Base-by-base conservation (phyloP, 108 stramenopile species). In the Fragilaria radians region DNA sequence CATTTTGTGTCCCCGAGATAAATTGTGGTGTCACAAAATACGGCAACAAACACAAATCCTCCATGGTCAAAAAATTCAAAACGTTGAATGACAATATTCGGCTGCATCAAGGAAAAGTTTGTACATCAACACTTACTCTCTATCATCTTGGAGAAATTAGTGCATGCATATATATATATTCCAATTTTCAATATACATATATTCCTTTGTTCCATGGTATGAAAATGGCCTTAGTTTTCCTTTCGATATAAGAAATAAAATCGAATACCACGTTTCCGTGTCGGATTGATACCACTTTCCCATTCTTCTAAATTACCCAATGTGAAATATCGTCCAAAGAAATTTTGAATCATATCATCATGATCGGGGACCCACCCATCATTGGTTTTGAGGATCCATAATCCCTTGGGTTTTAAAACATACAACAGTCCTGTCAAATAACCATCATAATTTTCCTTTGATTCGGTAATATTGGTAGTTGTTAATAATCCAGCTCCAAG, bases 211-310 rank as follows among this genome's bases (percentile, higher is more conserved):
- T n/a, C n/a, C n/a, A n/a, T n/a, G n/a, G n/a, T n/a, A n/a, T n/a
- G n/a, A n/a, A n/a, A n/a, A n/a, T n/a, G n/a, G n/a, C n/a, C n/a
- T n/a, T n/a, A n/a, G n/a, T n/a, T n/a, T n/a, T n/a, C 36, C 28
- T 59, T 59, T 42, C 29, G 45, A 42, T 59, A 59, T 17, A 59
- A 59, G 45, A 59, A 59, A 21, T 59, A 59, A 22, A 59, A 59
- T 46, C 11, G 17, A 25, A 59, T 46, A 31, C 31, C 31, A n/a
- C 21, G 11, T 46, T 29, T 25, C 11, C 22, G 45, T 42, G 23
- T 17, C 0, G 7, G 45, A 24, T 59, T 34, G 14, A 24, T 29
- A 24, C 45, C 18, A 11, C 29, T 46, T 14, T 42, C 36, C 19
- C 14, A 46, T 22, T 21, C 24, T 21, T 59, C 42, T 5, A 47